Conservation (phyloP, 768 basidiomycete genomes). For the Termitomyces sp. region DNA sequence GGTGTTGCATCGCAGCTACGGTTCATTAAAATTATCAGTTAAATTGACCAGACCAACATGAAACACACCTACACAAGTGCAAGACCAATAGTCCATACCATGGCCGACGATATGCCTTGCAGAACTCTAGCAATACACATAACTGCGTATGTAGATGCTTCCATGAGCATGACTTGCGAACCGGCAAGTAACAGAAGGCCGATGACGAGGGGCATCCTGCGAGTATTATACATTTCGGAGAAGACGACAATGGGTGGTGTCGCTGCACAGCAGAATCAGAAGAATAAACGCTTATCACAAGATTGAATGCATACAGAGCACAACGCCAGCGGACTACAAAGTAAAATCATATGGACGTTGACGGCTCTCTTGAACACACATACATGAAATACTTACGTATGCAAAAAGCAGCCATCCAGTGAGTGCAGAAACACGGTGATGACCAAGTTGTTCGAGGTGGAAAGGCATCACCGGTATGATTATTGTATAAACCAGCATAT, state of each 20-base stretch:
- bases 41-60: neutral
- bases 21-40: neutral
- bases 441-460: constrained; percentile 50
- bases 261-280: constrained; percentile 29
- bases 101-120: constrained; percentile 59
- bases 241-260: constrained; percentile 58
- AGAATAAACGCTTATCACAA: neutral
- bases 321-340: constrained; percentile 53
- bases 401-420: constrained; percentile 63
- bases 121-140: constrained; percentile 60
- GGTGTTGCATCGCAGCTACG: constrained; percentile 60
- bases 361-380: neutral
- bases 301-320: constrained; percentile 45
- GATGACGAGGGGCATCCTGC: constrained; percentile 47
- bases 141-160: constrained; percentile 52
- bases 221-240: constrained; percentile 48
- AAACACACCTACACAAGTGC: constrained; percentile 48
- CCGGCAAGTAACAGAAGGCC: constrained; percentile 51
- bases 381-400: constrained; percentile 40
- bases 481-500: constrained; percentile 59
- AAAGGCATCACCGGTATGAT: constrained; percentile 67
- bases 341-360: neutral
- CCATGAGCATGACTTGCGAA: constrained; percentile 63
- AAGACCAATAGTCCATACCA: constrained; percentile 63
- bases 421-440: constrained; percentile 43